Base-by-base conservation (phyloP, 1,284 basidiomycete species). In the Leccinum griseonigrum region DNA sequence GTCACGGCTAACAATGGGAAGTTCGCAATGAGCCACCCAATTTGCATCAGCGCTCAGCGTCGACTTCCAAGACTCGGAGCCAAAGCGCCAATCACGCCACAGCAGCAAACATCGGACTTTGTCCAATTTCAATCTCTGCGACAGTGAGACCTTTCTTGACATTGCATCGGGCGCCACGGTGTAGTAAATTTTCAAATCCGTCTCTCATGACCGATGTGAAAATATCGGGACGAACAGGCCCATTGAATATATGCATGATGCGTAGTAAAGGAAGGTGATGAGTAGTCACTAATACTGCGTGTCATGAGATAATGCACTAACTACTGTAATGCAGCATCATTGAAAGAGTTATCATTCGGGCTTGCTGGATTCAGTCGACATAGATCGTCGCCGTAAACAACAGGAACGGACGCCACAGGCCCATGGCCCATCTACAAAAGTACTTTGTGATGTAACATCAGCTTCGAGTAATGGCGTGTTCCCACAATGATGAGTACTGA, bases 371-470 rank as follows among this genome's bases (percentile, higher is more conserved):
- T 31, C 29, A 7, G 16, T 61, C 22, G 14, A n/a, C 28, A 38
- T 34, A 11, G 6, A 56, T 29, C 9, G 3, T 16, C 4, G 26
- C 26, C 26, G 28, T 40, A 54, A 28, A 31, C n/a, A 8, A 14
- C 58, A 50, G 58, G 58, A 8, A 46, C 31, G 29, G 38, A 34
- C n/a, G 55, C 60, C 51, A 54, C 64, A 31, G 43, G 18, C 18
- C 11, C 22, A 22, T 22, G n/a, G n/a, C n/a, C n/a, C 18, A 22
- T 13, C 18, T 6, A 46, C 46, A 51, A 9, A 16, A 28, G 50
- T 28, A 50, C 3, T 13, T n/a, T 10, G 8, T 43, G 40, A 28
- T 66, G 52, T 54, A 64, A 54, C 36, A 18, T 11, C 11, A 34
- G 14, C 13, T 36, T 48, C 13, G 18, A 22, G 16, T 18, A 18